Evolutionary conservation across 2,329 filamentous ascomycete genomes (phyloP), one percentile per base, ranked within the genome.

Genomic region (Berkeleyomyces basicola): DNA sequence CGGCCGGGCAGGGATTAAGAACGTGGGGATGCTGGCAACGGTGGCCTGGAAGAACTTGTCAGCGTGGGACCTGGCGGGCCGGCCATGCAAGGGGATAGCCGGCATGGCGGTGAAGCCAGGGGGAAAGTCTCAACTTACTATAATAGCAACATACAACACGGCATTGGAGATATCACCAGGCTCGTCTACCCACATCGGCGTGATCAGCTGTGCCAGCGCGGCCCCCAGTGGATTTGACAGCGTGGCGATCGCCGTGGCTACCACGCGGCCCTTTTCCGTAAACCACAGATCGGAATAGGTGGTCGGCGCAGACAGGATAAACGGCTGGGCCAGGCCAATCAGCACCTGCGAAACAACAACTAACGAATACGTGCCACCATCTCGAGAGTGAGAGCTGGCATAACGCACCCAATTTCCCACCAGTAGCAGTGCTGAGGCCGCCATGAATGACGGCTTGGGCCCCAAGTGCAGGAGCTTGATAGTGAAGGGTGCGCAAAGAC

Each of bases 221-320:
- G 87, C 91, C 11, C 92, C 92, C 60, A 97, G 80, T 0, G 92
- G 92, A 72, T 96, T 97, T 3, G 92, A 89, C 64, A 97, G 75
- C 65, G 85, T 91, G 31, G 86, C 85, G 43, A 96, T 70, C 0
- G 92, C 93, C 0, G 92, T 97, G 16, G 92, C 92, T 61, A 87
- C 86, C 10, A 96, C 88, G 62, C 93, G 83, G 6, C 91, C 92
- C 43, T 62, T 63, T 37, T 70, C 59, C 1, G 89, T 91, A 74
- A 97, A 97, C 93, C 93, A 97, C 65, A 96, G 77, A 71, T 96
- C 91, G 62, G 88, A 93, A 74, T 95, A 99, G 66, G 89, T 79
- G 0, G 93, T 92, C 0, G 93, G 92, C 0, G 92, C 90, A 5
- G 87, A 84, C 7, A 97, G 82, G 10, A 95, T 89, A 72, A 97